Percentiles rank a stretch among this genome's conserved stretches.
Conservation (phyloP, 257 asterid species). For the Solanum etuberosum region DNA sequence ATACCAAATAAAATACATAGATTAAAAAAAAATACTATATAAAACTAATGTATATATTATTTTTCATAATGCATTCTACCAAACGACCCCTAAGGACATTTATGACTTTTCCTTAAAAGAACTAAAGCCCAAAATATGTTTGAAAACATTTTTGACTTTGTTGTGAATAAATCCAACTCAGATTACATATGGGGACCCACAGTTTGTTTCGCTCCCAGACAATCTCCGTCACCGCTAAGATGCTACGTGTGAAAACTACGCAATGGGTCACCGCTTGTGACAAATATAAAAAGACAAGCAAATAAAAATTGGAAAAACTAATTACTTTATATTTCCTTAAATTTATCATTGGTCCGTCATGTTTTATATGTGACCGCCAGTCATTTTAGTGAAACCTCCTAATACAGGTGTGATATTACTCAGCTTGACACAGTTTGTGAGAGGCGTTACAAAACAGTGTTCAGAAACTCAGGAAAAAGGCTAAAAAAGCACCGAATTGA, state of each 20-base stretch:
- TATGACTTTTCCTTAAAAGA: not conserved
- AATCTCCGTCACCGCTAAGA: not conserved
- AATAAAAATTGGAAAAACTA: not conserved
- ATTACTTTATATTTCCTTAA: no score
- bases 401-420: not conserved
- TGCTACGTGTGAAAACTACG: not conserved
- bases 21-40: no score
- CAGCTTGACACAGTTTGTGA: not conserved
- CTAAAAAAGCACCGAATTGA: not conserved
- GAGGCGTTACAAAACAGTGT: not conserved
- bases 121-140: not conserved
- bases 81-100: not conserved
- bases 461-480: not conserved
- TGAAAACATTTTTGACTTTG: not conserved
- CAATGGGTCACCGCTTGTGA: not conserved
- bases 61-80: not conserved
- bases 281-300: not conserved
- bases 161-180: not conserved
- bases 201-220: not conserved
- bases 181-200: not conserved
- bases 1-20: no score
- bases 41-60: not conserved
- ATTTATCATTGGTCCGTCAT: not conserved
- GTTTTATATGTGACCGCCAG: not conserved
- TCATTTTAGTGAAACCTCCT: not conserved